Percentiles rank a stretch among this genome's conserved stretches.
Conservation (phyloP, 805 yeast species). For the Candida chauliodis region DNA sequence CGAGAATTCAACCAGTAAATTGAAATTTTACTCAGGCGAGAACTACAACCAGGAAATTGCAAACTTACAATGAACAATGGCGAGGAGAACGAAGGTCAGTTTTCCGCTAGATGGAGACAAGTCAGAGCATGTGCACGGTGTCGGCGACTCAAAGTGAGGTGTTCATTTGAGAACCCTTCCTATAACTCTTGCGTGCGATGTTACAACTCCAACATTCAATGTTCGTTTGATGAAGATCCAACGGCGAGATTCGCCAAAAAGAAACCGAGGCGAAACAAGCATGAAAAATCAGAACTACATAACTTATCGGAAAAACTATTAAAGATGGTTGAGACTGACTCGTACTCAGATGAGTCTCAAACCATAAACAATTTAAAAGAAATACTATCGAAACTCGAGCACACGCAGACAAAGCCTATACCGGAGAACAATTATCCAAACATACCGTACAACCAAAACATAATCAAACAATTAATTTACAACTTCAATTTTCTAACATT, state of each 20-base stretch:
- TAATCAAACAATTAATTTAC: conserved; percentile 32
- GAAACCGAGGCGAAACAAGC: conserved; percentile 20
- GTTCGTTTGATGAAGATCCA: conserved; percentile 53
- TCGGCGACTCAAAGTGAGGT: conserved; percentile 49
- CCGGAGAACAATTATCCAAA: conserved; percentile 14
- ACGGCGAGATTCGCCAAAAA: conserved; percentile 37
- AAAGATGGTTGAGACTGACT: background rate
- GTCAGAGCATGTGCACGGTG: conserved; percentile 55
- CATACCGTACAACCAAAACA: conserved; percentile 15
- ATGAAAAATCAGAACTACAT: conserved; percentile 1
- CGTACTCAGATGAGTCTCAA: background rate
- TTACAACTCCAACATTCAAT: conserved; percentile 38
- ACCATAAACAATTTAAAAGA: conserved; percentile 7
- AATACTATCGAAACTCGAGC: conserved; percentile 9
- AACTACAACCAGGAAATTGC: no score
- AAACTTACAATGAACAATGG: no score
- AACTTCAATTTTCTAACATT: conserved; percentile 27
- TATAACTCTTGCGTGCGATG: conserved; percentile 45
- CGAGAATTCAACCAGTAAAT: no score
- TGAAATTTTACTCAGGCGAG: no score
- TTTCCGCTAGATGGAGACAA: conserved; percentile 45
- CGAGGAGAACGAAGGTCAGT: conserved; percentile 11
- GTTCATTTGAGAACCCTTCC: conserved; percentile 47
- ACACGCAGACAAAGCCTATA: conserved; percentile 5
- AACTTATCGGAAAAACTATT: conserved; percentile 1